phyloP scores from a whole-genome alignment of 805 yeast species.

The Candida silvicultrix region DNA sequence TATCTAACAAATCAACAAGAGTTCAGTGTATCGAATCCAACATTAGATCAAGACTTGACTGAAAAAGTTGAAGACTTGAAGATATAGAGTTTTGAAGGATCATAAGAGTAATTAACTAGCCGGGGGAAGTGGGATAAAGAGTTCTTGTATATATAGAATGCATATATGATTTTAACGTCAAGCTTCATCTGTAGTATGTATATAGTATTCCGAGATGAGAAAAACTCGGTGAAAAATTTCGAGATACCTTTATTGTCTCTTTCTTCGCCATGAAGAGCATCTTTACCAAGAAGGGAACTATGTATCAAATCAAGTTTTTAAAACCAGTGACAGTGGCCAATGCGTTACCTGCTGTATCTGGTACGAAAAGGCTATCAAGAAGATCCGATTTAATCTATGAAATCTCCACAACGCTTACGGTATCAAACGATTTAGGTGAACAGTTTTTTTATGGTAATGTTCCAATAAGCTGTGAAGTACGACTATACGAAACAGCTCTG shows the following conservation, averaged over 20 bases:
- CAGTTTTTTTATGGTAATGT: constrained; percentile 28
- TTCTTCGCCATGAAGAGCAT: too few species aligned
- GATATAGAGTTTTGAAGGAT: too few species aligned
- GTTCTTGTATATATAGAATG: neutral
- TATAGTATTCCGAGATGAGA: neutral
- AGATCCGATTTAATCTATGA: constrained; percentile 9
- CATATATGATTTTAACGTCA: neutral
- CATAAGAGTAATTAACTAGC: neutral
- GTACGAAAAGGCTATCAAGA: constrained; percentile 1
- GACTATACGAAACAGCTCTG: constrained; percentile 1
- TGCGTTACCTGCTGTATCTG: neutral
- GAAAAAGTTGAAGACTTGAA: neutral
- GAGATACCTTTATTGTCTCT: too few species aligned
- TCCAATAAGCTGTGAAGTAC: constrained; percentile 4
- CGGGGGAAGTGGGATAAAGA: too few species aligned
- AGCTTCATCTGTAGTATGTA: too few species aligned
- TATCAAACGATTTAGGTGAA: constrained; percentile 37
- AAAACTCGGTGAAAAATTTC: too few species aligned
- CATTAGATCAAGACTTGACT: neutral
- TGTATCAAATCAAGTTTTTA: constrained; percentile 30
- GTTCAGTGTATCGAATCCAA: constrained; percentile 10
- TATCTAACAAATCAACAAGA: constrained; percentile 28
- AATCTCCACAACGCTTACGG: constrained; percentile 16
- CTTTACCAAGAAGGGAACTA: constrained; percentile 2
- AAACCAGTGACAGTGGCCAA: constrained; percentile 22